Evolutionary conservation across 371 early-diverging fungal genomes (phyloP), one percentile per base, ranked within the genome.

Genomic region (Syncephalastrum contaminatum): DNA sequence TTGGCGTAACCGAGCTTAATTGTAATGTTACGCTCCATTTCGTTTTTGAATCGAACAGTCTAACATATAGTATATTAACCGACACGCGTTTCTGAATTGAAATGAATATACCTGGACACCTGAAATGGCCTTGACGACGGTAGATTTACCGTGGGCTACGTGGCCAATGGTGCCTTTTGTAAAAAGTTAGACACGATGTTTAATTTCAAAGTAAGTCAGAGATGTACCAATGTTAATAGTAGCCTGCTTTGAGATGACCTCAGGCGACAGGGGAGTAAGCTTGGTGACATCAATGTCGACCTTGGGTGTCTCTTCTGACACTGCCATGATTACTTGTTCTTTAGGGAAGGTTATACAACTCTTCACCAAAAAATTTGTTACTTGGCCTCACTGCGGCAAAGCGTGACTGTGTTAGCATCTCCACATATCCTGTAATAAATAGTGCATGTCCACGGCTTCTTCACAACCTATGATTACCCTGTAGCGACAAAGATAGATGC

Each of bases 1-100:
- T 99, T 99, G 56, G 99, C 99, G 73, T 99, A 99, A 64, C 99
- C 99, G 48, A 99, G 83, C 83, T 99, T 99, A 75, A 99, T 99
- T 21, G 99, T 99, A 85, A 99, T 99, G 82, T 99, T 99, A 70
- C 99, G 89, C 85, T 99, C 99, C 63, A 99, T 84, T 73, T 99
- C 99, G 72, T 94, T 97, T 83, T 98, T 97, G 86, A 99, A 99
- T 58, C 99, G 89, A 51, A 99, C 97, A 44, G 99, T 99, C 88
- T 85, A 70, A 7, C 8, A 25, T 19, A 30, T 14, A 56, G 7
- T 41, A 39, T 41, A 14, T 48, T 48, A 39, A 30, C 24, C 24
- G 8, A 12, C 48, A 13, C 22, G 25, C 18, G 27, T 12, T 43
- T 46, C 36, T 42, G 15, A n/a, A 14, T 46, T 47, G 15, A 19